Evolutionary conservation across 495 filamentous ascomycete species (phyloP), one percentile per base, ranked within the genome.

Genomic region (Penicillium parvum): DNA sequence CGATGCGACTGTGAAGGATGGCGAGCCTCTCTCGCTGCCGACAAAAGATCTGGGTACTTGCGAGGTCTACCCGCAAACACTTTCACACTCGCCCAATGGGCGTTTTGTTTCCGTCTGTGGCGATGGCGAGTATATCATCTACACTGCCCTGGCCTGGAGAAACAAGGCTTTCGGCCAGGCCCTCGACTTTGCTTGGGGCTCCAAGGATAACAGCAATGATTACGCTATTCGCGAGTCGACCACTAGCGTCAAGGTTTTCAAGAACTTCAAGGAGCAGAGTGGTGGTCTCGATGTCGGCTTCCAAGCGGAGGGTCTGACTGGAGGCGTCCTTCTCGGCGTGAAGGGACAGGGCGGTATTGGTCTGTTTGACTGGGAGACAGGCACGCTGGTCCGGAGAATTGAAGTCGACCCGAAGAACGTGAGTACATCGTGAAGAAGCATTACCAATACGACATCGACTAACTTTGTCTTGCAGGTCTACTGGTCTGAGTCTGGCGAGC

Each of bases 111-210:
- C 94, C 6, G 86, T 97, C 18, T 97, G 92, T 54, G 92, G 92
- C 33, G 92, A 99, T 56, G 92, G 92, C 21, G 92, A 99, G 58
- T 96, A 95, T 63, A 97, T 96, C 54, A 91, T 97, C 52, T 98
- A 98, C 69, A 99, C 92, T 10, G 90, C 92, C 46, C 77, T 97
- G 33, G 92, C 92, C 7, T 95, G 94, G 81, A 82, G 92, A 58
- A 97, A 99, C 69, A 96, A 96, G 72, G 88, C 89, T 6, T 99
- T 97, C 57, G 92, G 92, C 5, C 85, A 86, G 23, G 92, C 90
- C 8, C 71, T 96, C 25, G 92, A 99, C 63, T 99, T 99, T 60
- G 89, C 86, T 10, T 99, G 92, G 92, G 94, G 87, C 2, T 86
- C 87, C 14, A 96, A 96, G 65, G 94, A 96, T 32, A 95, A 97